Base-by-base conservation (phyloP, 768 basidiomycete genomes). In the Lactarius sp. region DNA sequence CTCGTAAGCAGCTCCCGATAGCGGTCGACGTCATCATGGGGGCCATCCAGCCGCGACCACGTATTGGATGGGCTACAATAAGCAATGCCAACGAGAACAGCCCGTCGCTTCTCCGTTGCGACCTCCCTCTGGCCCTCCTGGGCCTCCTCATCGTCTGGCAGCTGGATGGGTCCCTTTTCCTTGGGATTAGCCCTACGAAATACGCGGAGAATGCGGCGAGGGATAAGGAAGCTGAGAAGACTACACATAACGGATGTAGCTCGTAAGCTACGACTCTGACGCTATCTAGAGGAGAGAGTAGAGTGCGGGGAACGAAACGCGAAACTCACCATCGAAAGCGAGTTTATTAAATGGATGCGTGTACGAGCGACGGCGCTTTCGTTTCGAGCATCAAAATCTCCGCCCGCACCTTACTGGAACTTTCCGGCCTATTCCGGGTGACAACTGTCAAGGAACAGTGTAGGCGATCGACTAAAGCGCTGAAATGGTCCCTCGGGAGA, bases 81-180 rank as follows among this genome's bases (percentile, higher is more conserved):
- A 14, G 44, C 31, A 33, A 70, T 69, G 36, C 68, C 68, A 5
- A 70, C 58, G 27, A 70, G 68, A 18, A 70, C 46, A 16, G 69
- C 69, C 20, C 57, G 59, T n/a, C 66, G 59, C 37, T 55, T 66
- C 7, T 18, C 20, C 4, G 56, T 3, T 7, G 42, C 2, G 6
- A 5, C 34, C 5, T 41, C 36, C 2, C 3, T 46, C 46, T 52
- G 37, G 18, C 36, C 13, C 8, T 37, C 51, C 20, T 39, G 37
- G 18, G 36, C 13, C 8, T 37, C 51, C 20, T 39, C 34, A 58
- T 47, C 27, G 1, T 47, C 34, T 18, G 56, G 20, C 3, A 44
- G 49, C 16, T 18, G n/a, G 6, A 60, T 36, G 16, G 18, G 42
- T 27, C 16, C 54, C 10, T 49, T 31, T 7, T 18, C 36, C 4